Conservation (phyloP, 768 basidiomycete genomes). For the Boletus vermiculosoides region DNA sequence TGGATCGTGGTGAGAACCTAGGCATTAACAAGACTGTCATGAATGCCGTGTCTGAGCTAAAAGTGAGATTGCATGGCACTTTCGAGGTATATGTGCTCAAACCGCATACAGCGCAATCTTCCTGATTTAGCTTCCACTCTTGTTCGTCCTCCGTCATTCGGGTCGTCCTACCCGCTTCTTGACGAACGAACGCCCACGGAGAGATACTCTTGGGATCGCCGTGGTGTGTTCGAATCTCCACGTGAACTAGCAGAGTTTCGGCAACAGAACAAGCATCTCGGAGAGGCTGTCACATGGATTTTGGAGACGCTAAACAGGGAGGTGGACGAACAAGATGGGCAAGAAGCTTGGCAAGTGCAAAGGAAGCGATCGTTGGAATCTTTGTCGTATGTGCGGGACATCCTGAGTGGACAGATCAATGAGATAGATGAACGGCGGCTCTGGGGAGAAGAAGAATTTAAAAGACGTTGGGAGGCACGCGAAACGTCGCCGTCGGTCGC, state of each 20-base stretch:
- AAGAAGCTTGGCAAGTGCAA: constrained; percentile 41
- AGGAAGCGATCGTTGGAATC: constrained; percentile 70
- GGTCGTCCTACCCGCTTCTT: constrained; percentile 54
- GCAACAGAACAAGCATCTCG: constrained; percentile 60
- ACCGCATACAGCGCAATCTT: constrained; percentile 63
- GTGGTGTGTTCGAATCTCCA: constrained; percentile 68
- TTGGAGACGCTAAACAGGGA: constrained; percentile 68
- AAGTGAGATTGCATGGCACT: constrained; percentile 43
- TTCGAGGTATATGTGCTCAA: constrained; percentile 4
- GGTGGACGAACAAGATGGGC: constrained; percentile 35
- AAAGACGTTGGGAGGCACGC: constrained; percentile 36
- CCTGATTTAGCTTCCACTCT: constrained; percentile 78
- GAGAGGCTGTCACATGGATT: constrained; percentile 71
- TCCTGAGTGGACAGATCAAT: constrained; percentile 53
- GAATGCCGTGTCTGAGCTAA: constrained; percentile 76
- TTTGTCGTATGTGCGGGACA: constrained; percentile 73
- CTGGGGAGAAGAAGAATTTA: constrained; percentile 51
- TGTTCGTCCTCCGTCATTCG: constrained; percentile 47
- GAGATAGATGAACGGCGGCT: constrained; percentile 68
- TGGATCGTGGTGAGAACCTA: constrained; percentile 75
- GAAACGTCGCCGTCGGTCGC: constrained; percentile 24
- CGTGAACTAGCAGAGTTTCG: constrained; percentile 55
- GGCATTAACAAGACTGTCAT: constrained; percentile 84
- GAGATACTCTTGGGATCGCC: constrained; percentile 67
- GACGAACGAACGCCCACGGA: constrained; percentile 59